Conservation (phyloP, 257 asterid genomes). For the Lavandula angustifolia region DNA sequence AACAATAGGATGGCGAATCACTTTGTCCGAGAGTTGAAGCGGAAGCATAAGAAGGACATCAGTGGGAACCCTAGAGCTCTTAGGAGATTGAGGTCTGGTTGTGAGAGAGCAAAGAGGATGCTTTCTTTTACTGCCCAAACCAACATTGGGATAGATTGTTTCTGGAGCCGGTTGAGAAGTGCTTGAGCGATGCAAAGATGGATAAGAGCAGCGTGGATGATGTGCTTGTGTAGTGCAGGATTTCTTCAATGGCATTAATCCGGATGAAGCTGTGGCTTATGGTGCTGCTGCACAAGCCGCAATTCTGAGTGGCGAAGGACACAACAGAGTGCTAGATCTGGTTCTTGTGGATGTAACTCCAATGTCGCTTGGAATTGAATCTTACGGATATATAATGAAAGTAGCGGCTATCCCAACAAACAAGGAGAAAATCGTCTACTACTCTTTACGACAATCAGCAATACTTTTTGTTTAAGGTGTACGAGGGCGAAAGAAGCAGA, state of each 20-base stretch:
- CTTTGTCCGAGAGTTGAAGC: slow-evolving; percentile 27
- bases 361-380: slow-evolving; percentile 30
- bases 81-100: slow-evolving; percentile 22
- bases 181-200: slow-evolving; percentile 29
- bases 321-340: slow-evolving; percentile 35
- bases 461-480: slow-evolving; percentile 9
- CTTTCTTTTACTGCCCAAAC: slow-evolving; percentile 34
- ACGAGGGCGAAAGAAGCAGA: slow-evolving; percentile 29
- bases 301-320: slow-evolving; percentile 34
- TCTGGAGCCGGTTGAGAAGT: slow-evolving; percentile 9
- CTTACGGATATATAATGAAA: slow-evolving; percentile 30
- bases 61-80: slow-evolving; percentile 35
- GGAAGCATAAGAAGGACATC: slow-evolving; percentile 30
- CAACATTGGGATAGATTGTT: slow-evolving; percentile 21
- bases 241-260: slow-evolving; percentile 36
- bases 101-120: slow-evolving; percentile 36
- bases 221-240: slow-evolving; percentile 31
- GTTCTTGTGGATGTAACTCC: slow-evolving; percentile 36
- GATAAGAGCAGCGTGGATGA: slow-evolving; percentile 31
- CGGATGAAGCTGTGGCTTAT: slow-evolving; percentile 36
- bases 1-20: slow-evolving; percentile 37
- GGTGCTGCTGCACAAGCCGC: slow-evolving; percentile 38
- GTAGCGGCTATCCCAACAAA: slow-evolving; percentile 24
- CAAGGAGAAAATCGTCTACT: slow-evolving; percentile 21
- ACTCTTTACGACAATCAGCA: slow-evolving; percentile 18